Conservation (phyloP, 495 filamentous ascomycete species). For the Penicillium antarcticum region DNA sequence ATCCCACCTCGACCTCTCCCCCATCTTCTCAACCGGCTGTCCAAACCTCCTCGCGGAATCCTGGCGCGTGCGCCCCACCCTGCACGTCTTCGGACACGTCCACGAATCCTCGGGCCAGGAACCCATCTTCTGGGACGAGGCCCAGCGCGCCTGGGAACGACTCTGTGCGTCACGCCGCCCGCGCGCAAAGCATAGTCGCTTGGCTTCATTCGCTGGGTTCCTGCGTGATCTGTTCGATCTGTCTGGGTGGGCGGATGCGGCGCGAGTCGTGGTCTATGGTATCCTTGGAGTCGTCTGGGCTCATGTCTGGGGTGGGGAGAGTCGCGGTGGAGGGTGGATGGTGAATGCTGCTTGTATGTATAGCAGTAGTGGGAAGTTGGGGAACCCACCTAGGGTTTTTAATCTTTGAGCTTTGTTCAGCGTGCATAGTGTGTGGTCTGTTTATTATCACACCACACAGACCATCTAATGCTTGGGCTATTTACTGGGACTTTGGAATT, state of each 20-base stretch:
- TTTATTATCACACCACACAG: neutral
- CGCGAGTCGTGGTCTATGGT: slow-evolving; percentile 60
- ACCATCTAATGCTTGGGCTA: neutral
- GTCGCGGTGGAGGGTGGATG: slow-evolving; percentile 53
- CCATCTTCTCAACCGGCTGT: slow-evolving; percentile 62
- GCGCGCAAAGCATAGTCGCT: slow-evolving; percentile 22
- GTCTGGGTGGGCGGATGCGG: slow-evolving; percentile 58
- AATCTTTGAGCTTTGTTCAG: slow-evolving; percentile 20
- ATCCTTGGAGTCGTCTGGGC: slow-evolving; percentile 66
- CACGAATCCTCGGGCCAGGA: slow-evolving; percentile 65
- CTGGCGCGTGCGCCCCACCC: slow-evolving; percentile 71
- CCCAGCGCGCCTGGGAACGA: slow-evolving; percentile 67
- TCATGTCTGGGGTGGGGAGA: slow-evolving; percentile 63
- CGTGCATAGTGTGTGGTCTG: slow-evolving; percentile 6
- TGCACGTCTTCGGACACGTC: slow-evolving; percentile 90
- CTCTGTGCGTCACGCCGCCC: slow-evolving; percentile 41
- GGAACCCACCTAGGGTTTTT: slow-evolving; percentile 63
- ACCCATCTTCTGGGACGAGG: slow-evolving; percentile 73
- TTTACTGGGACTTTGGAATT: neutral
- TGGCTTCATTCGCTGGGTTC: slow-evolving; percentile 35
- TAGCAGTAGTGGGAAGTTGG: slow-evolving; percentile 60
- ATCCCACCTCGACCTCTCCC: slow-evolving; percentile 70
- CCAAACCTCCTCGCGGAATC: slow-evolving; percentile 69
- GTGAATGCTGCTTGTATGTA: slow-evolving; percentile 78
- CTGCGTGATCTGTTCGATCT: slow-evolving; percentile 52